Evolutionary conservation across 2,329 filamentous ascomycete genomes (phyloP), one percentile per base, ranked within the genome.

Genomic region (Fusarium newnesense): DNA sequence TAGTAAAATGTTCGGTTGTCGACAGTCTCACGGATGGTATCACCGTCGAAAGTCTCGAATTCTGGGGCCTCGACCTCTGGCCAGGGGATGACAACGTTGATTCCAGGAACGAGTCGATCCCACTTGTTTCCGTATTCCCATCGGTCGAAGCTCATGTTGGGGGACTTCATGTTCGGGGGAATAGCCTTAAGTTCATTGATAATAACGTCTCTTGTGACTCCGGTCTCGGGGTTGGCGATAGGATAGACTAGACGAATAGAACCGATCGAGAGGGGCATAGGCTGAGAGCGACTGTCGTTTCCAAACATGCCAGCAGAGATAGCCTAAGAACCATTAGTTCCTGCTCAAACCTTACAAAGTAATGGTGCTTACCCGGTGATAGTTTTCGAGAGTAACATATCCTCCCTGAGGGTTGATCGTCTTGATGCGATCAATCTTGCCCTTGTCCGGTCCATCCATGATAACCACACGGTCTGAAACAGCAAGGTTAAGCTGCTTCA

Each of bases 231-330:
- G 80, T 96, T 89, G 56, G 86, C 85, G 60, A 97, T 85, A 28
- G 94, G 91, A 79, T 94, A 90, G 54, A 98, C 94, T 39, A 98
- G 93, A 64, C 94, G 93, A 72, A 98, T 87, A 69, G 93, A 87
- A 39, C 89, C 87, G 77, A 97, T 87, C 60, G 92, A 87, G 37
- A 97, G 81, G 37, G 90, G 82, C 77, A 83, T 79, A 4, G 80
- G 64, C 42, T 78, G 75, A n/a, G 78, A 79, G 44, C 76, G 78
- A 37, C 73, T 69, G 16, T 78, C 76, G 40, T 76, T 76, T 56
- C 75, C 78, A 73, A 83, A 79, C 76, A 78, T 77, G 49, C 78
- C 80, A 32, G 73, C 64, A 32, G 73, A 71, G 28, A 82, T 76
- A 39, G 76, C 77, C 80, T 81, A 26, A 7, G 16, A 49, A 12